phyloP scores from a whole-genome alignment of 176 grass and related monocot species.

The Olyra latifolia region DNA sequence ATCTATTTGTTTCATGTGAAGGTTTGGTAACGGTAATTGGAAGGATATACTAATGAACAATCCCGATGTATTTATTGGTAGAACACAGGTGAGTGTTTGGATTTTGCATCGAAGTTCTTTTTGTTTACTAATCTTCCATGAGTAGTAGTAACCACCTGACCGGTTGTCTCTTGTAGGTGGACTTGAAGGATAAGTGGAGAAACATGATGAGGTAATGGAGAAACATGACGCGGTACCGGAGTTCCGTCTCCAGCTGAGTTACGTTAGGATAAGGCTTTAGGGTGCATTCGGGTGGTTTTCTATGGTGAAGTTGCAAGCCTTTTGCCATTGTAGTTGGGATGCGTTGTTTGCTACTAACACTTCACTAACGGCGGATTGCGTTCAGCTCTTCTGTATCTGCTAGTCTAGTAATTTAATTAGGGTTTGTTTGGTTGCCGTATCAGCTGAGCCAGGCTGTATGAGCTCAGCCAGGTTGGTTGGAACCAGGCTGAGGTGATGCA shows the following conservation, averaged over 20 bases:
- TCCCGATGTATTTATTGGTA: conserved; percentile 53
- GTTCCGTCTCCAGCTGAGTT: not conserved
- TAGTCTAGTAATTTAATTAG: no score
- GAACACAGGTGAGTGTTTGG: conserved; percentile 51
- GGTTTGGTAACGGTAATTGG: conserved; percentile 67
- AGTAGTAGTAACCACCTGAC: not conserved
- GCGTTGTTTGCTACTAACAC: not conserved
- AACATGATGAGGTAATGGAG: conserved; percentile 60
- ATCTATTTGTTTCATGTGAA: conserved; percentile 25
- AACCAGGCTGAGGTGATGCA: no score
- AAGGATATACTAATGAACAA: conserved; percentile 58
- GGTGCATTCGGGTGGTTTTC: not conserved
- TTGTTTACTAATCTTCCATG: not conserved
- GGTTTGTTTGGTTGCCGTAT: no score
- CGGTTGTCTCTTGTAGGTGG: conserved; percentile 37
- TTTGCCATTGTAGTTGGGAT: not conserved
- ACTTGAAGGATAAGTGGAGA: conserved; percentile 94
- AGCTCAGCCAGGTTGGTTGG: no score
- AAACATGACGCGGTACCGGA: not conserved
- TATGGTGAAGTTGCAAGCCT: not conserved
- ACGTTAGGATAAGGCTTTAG: not conserved
- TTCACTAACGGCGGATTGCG: not conserved
- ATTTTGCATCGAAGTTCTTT: not conserved
- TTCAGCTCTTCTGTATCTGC: not conserved
- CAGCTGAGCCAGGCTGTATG: no score